These are phyloP conservation scores for Flueggea neowawraea DNA, from an alignment of 441 rosid species.

Conservation along the genomic window DNA sequence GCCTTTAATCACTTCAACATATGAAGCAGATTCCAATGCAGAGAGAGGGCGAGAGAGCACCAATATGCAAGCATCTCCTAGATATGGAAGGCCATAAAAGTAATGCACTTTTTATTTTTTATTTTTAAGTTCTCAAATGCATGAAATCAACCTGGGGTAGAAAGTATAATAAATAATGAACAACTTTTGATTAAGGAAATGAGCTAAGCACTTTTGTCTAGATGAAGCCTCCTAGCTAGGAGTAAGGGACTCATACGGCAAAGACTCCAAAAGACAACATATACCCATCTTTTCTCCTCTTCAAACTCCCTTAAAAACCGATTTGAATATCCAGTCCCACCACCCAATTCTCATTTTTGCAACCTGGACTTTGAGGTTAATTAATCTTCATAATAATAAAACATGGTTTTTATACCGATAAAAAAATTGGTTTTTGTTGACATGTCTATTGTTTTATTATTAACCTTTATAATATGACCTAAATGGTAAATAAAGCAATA, in stretches of 20 bases:
- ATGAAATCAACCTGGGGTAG: conserved; percentile 11
- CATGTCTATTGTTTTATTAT: no score
- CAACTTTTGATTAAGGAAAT: conserved; percentile 39
- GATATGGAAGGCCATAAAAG: conserved; percentile 42
- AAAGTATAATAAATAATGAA: conserved; percentile 39
- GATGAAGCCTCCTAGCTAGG: conserved; percentile 46
- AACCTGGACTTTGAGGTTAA: no score
- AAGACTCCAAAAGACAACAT: conserved; percentile 14
- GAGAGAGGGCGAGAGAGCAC: neutral
- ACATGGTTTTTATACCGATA: no score
- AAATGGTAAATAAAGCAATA: no score
- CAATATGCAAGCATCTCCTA: conserved; percentile 34
- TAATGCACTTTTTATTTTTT: conserved; percentile 15
- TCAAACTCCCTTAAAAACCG: neutral
- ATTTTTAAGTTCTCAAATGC: conserved; percentile 13
- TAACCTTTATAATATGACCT: no score
- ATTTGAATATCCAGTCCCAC: no score
- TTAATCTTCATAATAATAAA: no score
- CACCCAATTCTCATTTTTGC: no score
- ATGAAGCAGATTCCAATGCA: conserved; percentile 41
- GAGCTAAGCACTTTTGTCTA: conserved; percentile 46
- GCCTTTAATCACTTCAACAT: conserved; percentile 46
- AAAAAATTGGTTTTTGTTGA: no score
- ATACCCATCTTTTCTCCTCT: conserved; percentile 33
- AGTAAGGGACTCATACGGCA: conserved; percentile 24